Conservation (phyloP, 2,329 filamentous ascomycete genomes). For the Calonectria henricotiae region DNA sequence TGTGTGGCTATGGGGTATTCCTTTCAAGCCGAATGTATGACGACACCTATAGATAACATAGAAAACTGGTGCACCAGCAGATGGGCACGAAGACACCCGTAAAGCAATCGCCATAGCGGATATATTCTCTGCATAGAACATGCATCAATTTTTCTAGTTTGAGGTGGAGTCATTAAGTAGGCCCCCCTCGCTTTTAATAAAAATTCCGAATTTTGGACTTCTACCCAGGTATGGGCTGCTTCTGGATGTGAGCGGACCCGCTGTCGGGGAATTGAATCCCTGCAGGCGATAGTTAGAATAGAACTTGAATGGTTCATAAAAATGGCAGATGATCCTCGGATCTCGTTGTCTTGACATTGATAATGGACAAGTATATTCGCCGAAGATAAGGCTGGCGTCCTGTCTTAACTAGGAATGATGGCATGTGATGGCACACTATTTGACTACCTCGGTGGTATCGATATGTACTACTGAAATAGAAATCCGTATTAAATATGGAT, state of each 20-base stretch:
- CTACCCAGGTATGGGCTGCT: background rate
- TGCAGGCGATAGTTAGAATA: background rate
- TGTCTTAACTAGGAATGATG: too few relatives aligned
- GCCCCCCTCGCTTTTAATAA: background rate
- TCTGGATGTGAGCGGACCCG: background rate
- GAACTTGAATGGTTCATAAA: background rate
- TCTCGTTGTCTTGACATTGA: background rate
- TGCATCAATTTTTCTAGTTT: background rate
- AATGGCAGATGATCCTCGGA: background rate
- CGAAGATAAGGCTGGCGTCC: background rate
- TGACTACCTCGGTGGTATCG: background rate
- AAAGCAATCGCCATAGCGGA: background rate
- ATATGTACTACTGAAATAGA: background rate
- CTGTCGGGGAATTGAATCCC: background rate
- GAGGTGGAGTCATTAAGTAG: background rate
- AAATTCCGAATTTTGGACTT: background rate
- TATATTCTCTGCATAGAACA: background rate
- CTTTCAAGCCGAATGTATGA: slow-evolving; percentile 44
- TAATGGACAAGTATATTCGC: too few relatives aligned
- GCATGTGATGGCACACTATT: background rate
- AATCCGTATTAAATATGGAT: background rate
- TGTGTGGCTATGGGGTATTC: slow-evolving; percentile 48
- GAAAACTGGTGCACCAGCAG: slow-evolving; percentile 55
- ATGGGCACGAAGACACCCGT: slow-evolving; percentile 49
- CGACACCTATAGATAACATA: slow-evolving; percentile 43